These are phyloP conservation scores for Suillus ampliporus DNA, from an alignment of 768 basidiomycete species.

Conservation along the genomic window DNA sequence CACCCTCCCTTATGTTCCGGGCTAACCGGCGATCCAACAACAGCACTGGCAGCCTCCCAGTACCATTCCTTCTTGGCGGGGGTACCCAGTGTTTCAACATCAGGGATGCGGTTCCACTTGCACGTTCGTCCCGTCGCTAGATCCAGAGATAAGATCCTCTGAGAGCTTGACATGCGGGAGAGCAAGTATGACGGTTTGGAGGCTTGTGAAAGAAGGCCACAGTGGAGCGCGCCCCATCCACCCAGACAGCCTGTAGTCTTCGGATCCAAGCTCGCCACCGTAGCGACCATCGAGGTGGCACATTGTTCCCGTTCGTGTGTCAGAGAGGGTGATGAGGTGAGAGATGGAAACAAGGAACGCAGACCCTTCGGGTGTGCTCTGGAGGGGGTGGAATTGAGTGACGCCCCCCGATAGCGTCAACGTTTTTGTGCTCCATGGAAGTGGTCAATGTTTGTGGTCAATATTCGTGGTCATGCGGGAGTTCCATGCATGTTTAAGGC, in stretches of 20 bases:
- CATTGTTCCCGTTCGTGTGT: no score
- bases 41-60: no score
- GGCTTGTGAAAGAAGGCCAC: slow-evolving; percentile 37
- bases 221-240: slow-evolving; percentile 28
- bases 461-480: no score
- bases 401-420: slow-evolving; percentile 40
- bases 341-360: slow-evolving; percentile 43
- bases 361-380: slow-evolving; percentile 34
- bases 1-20: no score
- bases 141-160: no score
- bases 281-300: no score
- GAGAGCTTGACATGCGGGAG: neutral
- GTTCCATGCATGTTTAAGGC: slow-evolving; percentile 22
- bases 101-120: no score
- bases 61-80: no score
- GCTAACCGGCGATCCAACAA: no score
- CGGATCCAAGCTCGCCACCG: no score
- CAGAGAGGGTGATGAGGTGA: slow-evolving; percentile 39
- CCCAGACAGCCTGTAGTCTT: neutral
- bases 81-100: no score
- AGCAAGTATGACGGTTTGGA: slow-evolving; percentile 14
- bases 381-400: slow-evolving; percentile 42
- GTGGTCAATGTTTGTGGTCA: slow-evolving; percentile 2
- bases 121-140: neutral
- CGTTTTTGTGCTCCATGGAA: slow-evolving; percentile 17